phyloP scores from a whole-genome alignment of 2,329 filamentous ascomycete species.

The Stemphylium beticola region DNA sequence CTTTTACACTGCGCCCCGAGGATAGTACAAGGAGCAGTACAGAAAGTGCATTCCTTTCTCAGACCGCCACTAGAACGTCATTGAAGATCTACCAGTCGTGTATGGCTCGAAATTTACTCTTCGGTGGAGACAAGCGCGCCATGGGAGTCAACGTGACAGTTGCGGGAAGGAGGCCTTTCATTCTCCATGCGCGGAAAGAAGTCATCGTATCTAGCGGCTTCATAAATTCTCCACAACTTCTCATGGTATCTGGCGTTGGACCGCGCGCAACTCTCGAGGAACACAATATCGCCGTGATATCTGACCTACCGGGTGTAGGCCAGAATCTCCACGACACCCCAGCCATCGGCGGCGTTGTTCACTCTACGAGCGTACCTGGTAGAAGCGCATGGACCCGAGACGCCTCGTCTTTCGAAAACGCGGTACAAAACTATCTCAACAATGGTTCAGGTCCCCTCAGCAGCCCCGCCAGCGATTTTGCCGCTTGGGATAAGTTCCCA shows the following conservation, averaged over 20 bases:
- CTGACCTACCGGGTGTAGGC: constrained; percentile 7
- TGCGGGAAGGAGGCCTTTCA: constrained; percentile 6
- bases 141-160: constrained; percentile 10
- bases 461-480: constrained; percentile 12
- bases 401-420: constrained; percentile 3
- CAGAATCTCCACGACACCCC: constrained; percentile 10
- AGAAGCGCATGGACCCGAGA: constrained; percentile 8
- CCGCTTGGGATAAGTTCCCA: constrained; percentile 6
- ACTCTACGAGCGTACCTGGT: constrained; percentile 6
- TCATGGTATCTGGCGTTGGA: constrained; percentile 12
- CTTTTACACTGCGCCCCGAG: constrained; percentile 6
- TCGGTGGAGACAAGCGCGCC: constrained; percentile 6
- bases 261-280: constrained; percentile 6
- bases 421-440: constrained; percentile 3
- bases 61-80: constrained; percentile 4
- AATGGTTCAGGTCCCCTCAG: constrained; percentile 12
- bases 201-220: constrained; percentile 12
- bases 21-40: constrained; percentile 14
- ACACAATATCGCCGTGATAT: constrained; percentile 6
- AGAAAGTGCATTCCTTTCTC: constrained; percentile 8
- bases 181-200: constrained; percentile 4
- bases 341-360: constrained; percentile 2
- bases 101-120: constrained; percentile 11
- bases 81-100: constrained; percentile 15
- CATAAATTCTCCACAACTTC: constrained; percentile 4